Evolutionary conservation across 2,329 filamentous ascomycete genomes (phyloP).

Genomic region (Fusarium veterinarium): DNA sequence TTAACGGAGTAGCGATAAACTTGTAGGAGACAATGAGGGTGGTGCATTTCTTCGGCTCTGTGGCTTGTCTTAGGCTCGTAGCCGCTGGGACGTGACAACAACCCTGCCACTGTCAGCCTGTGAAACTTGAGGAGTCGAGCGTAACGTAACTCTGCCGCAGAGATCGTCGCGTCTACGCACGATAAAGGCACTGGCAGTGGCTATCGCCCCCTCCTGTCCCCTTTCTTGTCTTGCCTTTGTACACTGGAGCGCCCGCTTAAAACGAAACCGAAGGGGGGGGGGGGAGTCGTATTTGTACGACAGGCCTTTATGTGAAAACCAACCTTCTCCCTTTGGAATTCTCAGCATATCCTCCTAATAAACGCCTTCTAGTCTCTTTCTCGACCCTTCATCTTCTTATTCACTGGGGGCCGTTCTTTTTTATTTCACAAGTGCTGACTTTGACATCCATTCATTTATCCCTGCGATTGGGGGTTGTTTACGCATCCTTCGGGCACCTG

Average conservation of each 20-base stretch:
- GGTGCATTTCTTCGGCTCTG: background rate
- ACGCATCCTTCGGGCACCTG: conserved; percentile 8
- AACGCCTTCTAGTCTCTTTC: background rate
- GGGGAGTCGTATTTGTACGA: conserved; percentile 16
- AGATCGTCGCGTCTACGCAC: conserved; percentile 32
- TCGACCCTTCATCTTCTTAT: background rate
- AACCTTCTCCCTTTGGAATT: conserved; percentile 3
- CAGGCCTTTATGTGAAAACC: background rate
- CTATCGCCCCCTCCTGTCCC: conserved; percentile 11
- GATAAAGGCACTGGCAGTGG: conserved; percentile 4
- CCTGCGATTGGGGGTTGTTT: conserved; percentile 28
- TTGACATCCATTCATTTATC: conserved; percentile 3
- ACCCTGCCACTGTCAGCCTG: conserved; percentile 28
- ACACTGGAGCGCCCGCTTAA: conserved; percentile 17
- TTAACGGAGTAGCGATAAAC: conserved; percentile 7
- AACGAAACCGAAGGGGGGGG: conserved; percentile 2
- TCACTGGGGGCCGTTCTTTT: conserved; percentile 18
- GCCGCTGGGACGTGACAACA: conserved; percentile 23
- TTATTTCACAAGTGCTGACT: conserved; percentile 18
- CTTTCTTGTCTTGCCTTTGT: conserved; percentile 22
- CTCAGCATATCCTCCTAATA: background rate
- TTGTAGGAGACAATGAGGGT: conserved; percentile 20
- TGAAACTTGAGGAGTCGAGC: conserved; percentile 35
- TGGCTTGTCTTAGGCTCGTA: conserved; percentile 26
- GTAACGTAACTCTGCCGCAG: conserved; percentile 39